These are phyloP conservation scores for Rhizophagus clarus DNA, from an alignment of 192 early-diverging fungal genomes.

Conservation along the genomic window DNA sequence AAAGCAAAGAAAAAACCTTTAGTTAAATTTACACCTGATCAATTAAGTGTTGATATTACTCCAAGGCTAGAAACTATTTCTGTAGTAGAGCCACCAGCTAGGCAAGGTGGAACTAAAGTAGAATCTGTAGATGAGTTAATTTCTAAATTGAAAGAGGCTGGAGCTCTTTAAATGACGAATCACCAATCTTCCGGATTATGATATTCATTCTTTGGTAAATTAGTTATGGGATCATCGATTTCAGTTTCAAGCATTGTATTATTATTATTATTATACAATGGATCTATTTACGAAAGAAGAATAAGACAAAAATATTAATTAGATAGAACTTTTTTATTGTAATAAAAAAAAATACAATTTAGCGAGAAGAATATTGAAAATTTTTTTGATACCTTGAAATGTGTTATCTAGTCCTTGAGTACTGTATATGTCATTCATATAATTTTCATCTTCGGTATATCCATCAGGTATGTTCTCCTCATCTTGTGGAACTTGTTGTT, in stretches of 20 bases:
- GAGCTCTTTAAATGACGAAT: slow-evolving; percentile 6
- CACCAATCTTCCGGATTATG: slow-evolving; percentile 5
- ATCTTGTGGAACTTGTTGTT: not conserved
- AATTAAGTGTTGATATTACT: slow-evolving; percentile 84
- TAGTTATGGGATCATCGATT: not conserved
- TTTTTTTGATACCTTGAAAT: not conserved
- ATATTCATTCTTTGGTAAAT: not conserved
- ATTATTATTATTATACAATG: not conserved
- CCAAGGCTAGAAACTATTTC: slow-evolving; percentile 85
- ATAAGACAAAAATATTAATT: not conserved
- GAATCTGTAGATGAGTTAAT: slow-evolving; percentile 91
- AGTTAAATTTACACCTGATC: slow-evolving; percentile 70
- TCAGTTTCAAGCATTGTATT: not conserved
- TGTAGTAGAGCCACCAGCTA: slow-evolving; percentile 90
- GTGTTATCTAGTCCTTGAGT: not conserved
- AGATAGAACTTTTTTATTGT: too few relatives aligned
- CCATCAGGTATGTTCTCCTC: not conserved
- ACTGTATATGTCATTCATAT: not conserved
- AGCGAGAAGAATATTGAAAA: too few relatives aligned
- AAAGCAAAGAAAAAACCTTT: slow-evolving; percentile 99
- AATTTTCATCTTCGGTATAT: not conserved
- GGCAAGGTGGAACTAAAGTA: slow-evolving; percentile 89
- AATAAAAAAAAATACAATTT: not conserved
- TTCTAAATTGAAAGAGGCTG: slow-evolving; percentile 71
- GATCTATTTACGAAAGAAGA: not conserved